A percentile compares a stretch with the other conserved stretches of the same genome.
Conservation (phyloP, 495 filamentous ascomycete genomes). For the Penicillium arizonense region DNA sequence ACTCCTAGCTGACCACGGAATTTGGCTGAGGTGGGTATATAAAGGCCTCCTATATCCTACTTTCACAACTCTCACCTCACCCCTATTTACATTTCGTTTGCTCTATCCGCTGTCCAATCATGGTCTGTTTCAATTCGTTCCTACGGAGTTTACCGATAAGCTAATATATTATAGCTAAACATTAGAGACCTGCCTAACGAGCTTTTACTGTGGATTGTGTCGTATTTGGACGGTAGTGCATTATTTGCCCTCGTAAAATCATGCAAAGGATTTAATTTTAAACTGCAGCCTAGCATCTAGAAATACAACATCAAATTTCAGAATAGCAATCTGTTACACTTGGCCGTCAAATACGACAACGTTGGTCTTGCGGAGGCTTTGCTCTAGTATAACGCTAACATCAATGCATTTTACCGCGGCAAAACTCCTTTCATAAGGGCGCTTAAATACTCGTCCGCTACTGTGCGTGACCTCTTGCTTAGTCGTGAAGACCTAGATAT, state of each 20-base stretch:
- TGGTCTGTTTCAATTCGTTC: neutral
- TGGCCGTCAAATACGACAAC: slow-evolving; percentile 10
- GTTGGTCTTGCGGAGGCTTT: slow-evolving; percentile 1
- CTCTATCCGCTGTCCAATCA: neutral
- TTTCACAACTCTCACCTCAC: neutral
- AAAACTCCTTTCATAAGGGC: slow-evolving; percentile 9
- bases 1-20: neutral
- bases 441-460: slow-evolving; percentile 3
- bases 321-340: slow-evolving; percentile 11
- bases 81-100: neutral
- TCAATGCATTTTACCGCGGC: slow-evolving; percentile 12
- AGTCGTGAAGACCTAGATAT: slow-evolving; percentile 1
- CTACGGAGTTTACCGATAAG: neutral
- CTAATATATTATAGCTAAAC: neutral
- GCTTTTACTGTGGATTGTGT: slow-evolving; percentile 3
- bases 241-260: neutral
- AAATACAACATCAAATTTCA: slow-evolving; percentile 10
- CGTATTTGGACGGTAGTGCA: slow-evolving; percentile 2
- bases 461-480: slow-evolving; percentile 1
- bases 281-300: slow-evolving; percentile 1
- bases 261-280: neutral
- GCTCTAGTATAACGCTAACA: slow-evolving; percentile 3
- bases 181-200: neutral
- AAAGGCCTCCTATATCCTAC: neutral
- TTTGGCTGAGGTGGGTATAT: slow-evolving; percentile 1